Evolutionary conservation across 116 monocot genomes (phyloP), one percentile per base, ranked within the genome.

Genomic region (Dioscorea cayenensis): DNA sequence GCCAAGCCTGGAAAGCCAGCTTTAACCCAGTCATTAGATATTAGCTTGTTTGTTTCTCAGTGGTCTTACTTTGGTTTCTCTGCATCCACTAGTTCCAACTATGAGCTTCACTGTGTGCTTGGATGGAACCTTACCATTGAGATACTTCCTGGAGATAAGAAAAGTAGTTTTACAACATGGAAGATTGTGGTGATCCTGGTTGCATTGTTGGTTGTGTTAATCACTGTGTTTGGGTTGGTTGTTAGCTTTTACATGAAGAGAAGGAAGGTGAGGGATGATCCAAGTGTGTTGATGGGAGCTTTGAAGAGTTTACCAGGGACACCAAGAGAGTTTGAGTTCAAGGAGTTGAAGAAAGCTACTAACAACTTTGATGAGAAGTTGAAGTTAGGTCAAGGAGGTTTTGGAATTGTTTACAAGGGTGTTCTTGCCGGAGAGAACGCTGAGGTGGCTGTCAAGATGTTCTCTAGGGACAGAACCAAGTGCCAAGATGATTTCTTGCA

Each of bases 11-110:
- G 2, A 1, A 32, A 11, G 0, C 63, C 84, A 6, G 70, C 80
- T 6, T 67, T 96, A 14, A 65, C 49, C 10, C 28, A 72, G 16
- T 38, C 72, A 13, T 68, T 96, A 14, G 85, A 96, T 69, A 77
- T 97, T 5, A 84, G 91, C 70, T n/a, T 65, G 16, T 0, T 73
- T 51, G 48, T 93, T 4, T 16, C 32, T 20, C 66, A 74, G 71
- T 3, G 52, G 38, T 84, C 90, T 18, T 90, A 88, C 66, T 88
- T 97, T 61, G 93, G 93, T 17, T 97, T 97, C 83, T 66, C 97
- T 2, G 97, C 82, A 0, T 84, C 93, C 5, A 93, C 93, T 17
- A 88, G 93, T 0, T 10, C 2, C 23, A 18, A 21, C 22, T 82
- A 80, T 75, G 62, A 92, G 82, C 88, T 92, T 55, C 86, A 90